Evolutionary conservation across 164 flowering plant genomes (phyloP), one percentile per base, ranked within the genome.

Genomic region (Vitis riparia): DNA sequence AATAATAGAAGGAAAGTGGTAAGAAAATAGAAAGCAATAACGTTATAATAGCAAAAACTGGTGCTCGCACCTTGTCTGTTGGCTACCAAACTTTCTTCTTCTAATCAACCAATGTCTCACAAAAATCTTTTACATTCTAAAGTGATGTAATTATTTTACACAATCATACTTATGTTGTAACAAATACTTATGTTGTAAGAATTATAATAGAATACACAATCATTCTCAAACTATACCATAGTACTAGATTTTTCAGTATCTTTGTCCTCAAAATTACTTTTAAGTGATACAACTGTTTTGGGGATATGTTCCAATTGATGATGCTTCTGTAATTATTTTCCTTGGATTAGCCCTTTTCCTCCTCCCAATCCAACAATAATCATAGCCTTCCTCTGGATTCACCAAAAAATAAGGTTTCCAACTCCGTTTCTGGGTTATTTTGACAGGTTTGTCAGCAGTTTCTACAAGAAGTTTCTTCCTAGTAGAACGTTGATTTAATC

Each of bases 81-180:
- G 86, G 86, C 86, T 83, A 81, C 86, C 81, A 85, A 64, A 85
- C 83, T 51, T 79, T 85, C 62, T 82, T 71, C 68, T 63, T 75
- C 5, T 55, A 55, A 49, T 82, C 88, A 71, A 85, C 73, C 71
- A 85, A 60, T 3, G 37, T 56, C 57, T 69, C 75, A 29, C 65
- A 80, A 59, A 30, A 49, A 13, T 49, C 71, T 23, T 23, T 23
- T 23, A 23, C 23, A 23, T 23, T 23, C 23, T 1, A 23, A 53
- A 65, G 64, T 11, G 9, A 61, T 11, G 10, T 19, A 19, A 19
- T 19, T 19, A 19, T 19, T 19, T 19, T 19, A 19, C 19, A 19
- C 19, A 17, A 17, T 17, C 17, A 17, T 17, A 17, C 17, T 17
- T 17, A 17, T 17, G 17, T 17, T 17, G 23, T 19, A 19, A 19